phyloP scores from a whole-genome alignment of 78 protist species.

The Emiliania huxleyi region DNA sequence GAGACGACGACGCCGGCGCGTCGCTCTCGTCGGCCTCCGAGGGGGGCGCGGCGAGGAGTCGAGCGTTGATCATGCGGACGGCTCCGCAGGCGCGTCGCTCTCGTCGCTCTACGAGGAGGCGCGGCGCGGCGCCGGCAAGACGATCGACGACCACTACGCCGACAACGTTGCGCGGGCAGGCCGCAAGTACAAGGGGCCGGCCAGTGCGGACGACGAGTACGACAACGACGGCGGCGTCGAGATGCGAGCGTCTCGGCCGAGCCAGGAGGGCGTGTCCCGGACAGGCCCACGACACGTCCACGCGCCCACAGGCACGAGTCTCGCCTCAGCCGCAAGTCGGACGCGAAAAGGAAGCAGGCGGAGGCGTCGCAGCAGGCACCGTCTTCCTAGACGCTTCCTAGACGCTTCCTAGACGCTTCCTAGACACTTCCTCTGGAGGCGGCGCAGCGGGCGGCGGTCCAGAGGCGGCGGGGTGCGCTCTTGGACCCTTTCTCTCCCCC shows the following conservation, averaged over 20 bases:
- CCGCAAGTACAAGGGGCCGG: background rate
- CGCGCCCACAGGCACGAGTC: too few relatives aligned
- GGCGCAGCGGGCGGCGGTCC: too few relatives aligned
- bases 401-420: too few relatives aligned
- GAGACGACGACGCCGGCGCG: background rate
- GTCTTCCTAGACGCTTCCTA: too few relatives aligned
- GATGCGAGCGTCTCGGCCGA: background rate
- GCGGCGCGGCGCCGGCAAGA: background rate
- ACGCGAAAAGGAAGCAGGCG: background rate
- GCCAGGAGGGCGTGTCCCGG: background rate
- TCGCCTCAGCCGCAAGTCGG: background rate
- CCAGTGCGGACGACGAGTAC: background rate
- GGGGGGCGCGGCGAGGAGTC: too few relatives aligned
- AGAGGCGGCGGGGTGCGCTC: too few relatives aligned
- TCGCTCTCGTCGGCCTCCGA: background rate
- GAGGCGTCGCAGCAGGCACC: too few relatives aligned
- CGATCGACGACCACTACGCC: background rate
- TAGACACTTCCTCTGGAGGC: too few relatives aligned
- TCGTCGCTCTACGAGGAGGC: background rate
- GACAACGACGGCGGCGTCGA: background rate
- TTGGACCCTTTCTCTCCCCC: too few relatives aligned
- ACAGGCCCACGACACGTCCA: too few relatives aligned
- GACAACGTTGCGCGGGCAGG: background rate
- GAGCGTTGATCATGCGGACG: too few relatives aligned
- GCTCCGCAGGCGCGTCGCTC: background rate